phyloP scores from a whole-genome alignment of 306 rosid genomes.

The Cicer bijugum region DNA sequence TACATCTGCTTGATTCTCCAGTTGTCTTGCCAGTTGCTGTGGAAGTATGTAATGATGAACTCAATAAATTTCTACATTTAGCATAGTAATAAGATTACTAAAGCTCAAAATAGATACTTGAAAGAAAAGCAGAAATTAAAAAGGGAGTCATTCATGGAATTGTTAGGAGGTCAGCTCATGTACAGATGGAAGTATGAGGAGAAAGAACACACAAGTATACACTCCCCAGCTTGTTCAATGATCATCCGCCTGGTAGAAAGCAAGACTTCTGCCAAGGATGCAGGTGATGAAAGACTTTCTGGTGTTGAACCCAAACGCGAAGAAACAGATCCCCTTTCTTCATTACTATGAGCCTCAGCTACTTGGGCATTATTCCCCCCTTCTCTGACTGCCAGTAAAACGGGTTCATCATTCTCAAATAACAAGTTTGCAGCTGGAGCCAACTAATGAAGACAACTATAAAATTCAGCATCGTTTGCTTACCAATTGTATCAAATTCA shows the following conservation, averaged over 20 bases:
- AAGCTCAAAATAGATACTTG: slow-evolving; percentile 33
- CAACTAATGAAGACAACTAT: slow-evolving; percentile 37
- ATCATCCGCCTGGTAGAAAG: slow-evolving; percentile 79
- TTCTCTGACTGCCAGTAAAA: slow-evolving; percentile 68
- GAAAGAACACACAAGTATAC: slow-evolving; percentile 68
- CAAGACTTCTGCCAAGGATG: slow-evolving; percentile 87
- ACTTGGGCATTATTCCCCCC: slow-evolving; percentile 59
- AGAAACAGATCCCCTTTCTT: slow-evolving; percentile 56
- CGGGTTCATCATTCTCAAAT: slow-evolving; percentile 43
- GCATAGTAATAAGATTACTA: slow-evolving; percentile 27
- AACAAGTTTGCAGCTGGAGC: slow-evolving; percentile 31
- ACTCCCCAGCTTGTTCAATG: slow-evolving; percentile 68
- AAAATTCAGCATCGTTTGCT: slow-evolving; percentile 46
- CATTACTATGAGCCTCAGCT: slow-evolving; percentile 50
- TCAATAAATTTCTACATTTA: slow-evolving; percentile 34
- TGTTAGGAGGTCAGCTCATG: slow-evolving; percentile 19
- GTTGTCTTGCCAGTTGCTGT: slow-evolving; percentile 80
- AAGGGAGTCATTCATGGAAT: slow-evolving; percentile 31
- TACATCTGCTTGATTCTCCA: slow-evolving; percentile 81
- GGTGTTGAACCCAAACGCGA: slow-evolving; percentile 50
- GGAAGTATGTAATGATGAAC: slow-evolving; percentile 42
- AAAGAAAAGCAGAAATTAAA: slow-evolving; percentile 24
- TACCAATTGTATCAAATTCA: slow-evolving; percentile 79
- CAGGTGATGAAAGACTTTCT: slow-evolving; percentile 73
- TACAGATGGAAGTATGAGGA: slow-evolving; percentile 40